Conservation (phyloP, 305 asterid species). For the Rubia peregrina region DNA sequence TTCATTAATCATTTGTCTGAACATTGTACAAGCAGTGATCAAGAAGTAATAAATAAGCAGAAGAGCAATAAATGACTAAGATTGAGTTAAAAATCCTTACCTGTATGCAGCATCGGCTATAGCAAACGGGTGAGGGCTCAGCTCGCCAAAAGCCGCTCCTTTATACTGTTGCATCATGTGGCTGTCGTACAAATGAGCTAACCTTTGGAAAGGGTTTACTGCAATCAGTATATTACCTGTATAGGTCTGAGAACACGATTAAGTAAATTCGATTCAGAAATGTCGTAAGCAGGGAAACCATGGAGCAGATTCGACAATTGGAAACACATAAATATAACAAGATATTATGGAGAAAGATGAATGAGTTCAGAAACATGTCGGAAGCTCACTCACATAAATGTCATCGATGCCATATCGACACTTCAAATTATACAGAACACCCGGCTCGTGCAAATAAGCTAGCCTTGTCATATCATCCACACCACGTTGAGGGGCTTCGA, state of each 20-base stretch:
- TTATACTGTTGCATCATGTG: constrained; percentile 64
- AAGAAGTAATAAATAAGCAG: constrained; percentile 13
- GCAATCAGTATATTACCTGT: constrained; percentile 84
- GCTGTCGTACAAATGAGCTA: constrained; percentile 57
- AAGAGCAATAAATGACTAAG: constrained; percentile 14
- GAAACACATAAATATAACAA: background rate
- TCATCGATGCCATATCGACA: constrained; percentile 59
- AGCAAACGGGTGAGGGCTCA: constrained; percentile 61
- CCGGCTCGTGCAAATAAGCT: constrained; percentile 83
- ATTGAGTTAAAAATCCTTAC: constrained; percentile 28
- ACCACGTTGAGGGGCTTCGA: constrained; percentile 57
- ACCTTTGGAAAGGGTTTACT: constrained; percentile 71
- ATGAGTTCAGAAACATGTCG: background rate
- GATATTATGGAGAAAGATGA: background rate
- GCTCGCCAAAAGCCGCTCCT: constrained; percentile 65
- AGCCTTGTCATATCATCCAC: constrained; percentile 89
- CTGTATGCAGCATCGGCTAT: constrained; percentile 82
- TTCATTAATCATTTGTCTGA: constrained; percentile 74
- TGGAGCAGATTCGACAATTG: background rate
- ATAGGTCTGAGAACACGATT: constrained; percentile 46
- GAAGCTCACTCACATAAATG: constrained; percentile 49
- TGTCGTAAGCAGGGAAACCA: background rate
- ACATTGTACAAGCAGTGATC: constrained; percentile 13
- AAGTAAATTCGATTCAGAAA: constrained; percentile 7
- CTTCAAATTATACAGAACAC: constrained; percentile 65